A percentile compares a stretch with the other conserved stretches of the same genome.
Evolutionary conservation across 73 alveolate genomes (phyloP).

Genomic region (Tetrahymena malaccensis): DNA sequence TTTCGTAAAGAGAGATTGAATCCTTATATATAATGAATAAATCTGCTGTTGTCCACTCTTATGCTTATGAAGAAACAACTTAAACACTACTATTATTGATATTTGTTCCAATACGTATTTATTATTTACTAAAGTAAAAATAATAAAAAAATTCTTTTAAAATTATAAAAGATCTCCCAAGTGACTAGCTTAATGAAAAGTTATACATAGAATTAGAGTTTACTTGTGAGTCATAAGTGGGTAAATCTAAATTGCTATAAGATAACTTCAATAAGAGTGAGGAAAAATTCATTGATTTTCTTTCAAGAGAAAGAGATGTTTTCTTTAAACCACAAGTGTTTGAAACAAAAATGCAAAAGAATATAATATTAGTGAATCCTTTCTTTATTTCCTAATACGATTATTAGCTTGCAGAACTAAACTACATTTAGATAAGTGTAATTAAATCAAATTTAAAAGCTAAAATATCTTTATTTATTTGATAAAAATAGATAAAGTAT

Average conservation of each 20-base stretch:
- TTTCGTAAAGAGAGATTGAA: background rate
- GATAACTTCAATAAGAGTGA: background rate
- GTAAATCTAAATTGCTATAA: background rate
- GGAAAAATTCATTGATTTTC: background rate
- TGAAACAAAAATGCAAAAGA: background rate
- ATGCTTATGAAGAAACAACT: background rate
- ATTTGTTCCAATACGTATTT: background rate
- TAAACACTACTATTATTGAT: background rate
- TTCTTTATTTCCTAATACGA: background rate
- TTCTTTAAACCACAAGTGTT: background rate
- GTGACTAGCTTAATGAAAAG: background rate
- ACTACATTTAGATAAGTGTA: background rate
- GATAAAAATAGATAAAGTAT: background rate
- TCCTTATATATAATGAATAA: background rate
- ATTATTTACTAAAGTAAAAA: background rate
- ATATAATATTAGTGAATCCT: background rate
- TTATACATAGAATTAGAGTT: background rate
- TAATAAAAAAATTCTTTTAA: background rate
- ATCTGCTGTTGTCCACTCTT: background rate
- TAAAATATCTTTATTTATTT: background rate
- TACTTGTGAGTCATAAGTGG: background rate
- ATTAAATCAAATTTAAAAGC: background rate
- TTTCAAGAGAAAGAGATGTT: background rate
- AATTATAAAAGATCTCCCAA: background rate
- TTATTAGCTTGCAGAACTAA: background rate